phyloP scores from a whole-genome alignment of 495 filamentous ascomycete genomes.

The Hamigera avellanea region DNA sequence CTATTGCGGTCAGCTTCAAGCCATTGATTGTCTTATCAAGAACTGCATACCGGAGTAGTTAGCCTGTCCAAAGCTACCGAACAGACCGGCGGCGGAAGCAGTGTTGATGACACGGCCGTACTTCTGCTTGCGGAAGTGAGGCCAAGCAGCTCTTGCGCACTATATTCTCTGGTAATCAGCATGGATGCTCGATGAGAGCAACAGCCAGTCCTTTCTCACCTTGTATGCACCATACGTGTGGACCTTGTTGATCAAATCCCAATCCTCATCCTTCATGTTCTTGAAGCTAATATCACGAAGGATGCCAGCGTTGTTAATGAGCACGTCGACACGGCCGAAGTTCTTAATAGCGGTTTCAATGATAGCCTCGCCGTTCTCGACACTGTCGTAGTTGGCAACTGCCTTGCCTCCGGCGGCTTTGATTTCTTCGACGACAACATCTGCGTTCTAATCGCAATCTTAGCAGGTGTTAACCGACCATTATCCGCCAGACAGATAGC shows the following conservation, averaged over 20 bases:
- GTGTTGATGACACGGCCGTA: constrained; percentile 95
- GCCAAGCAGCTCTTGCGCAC: constrained; percentile 94
- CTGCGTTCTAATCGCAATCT: constrained; percentile 85
- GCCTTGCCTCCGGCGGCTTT: constrained; percentile 86
- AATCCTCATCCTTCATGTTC: constrained; percentile 96
- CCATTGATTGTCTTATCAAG: neutral
- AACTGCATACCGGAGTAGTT: constrained; percentile 72
- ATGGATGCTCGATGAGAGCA: neutral
- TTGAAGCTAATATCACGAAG: constrained; percentile 94
- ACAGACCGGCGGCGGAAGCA: constrained; percentile 86
- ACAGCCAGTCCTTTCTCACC: constrained; percentile 21
- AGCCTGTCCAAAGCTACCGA: constrained; percentile 90
- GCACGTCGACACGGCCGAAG: constrained; percentile 87
- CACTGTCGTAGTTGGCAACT: constrained; percentile 96
- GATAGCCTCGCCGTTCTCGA: constrained; percentile 87
- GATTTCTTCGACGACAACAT: constrained; percentile 94
- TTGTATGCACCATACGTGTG: constrained; percentile 96
- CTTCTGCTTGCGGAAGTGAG: constrained; percentile 97
- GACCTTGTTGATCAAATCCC: constrained; percentile 88
- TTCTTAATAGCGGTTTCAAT: constrained; percentile 91
- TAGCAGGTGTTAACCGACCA: neutral
- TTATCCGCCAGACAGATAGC: too few species aligned
- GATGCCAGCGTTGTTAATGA: constrained; percentile 98
- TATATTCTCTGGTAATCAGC: constrained; percentile 14
- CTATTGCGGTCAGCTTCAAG: constrained; percentile 24